These are phyloP conservation scores for Lentinus brumalis DNA, from an alignment of 768 basidiomycete species.

Conservation along the genomic window DNA sequence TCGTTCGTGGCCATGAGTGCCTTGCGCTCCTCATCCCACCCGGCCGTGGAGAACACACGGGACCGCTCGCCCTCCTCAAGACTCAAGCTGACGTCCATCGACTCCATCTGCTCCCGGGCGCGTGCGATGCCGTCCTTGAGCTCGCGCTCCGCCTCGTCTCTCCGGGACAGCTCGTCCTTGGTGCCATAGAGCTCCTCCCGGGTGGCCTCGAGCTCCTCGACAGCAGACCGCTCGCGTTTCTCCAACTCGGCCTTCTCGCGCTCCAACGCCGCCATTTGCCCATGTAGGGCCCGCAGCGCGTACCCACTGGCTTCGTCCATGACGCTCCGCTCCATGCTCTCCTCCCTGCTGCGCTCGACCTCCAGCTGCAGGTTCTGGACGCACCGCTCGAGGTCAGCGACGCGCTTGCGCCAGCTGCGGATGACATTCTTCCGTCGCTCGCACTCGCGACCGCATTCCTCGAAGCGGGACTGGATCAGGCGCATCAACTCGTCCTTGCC, in stretches of 20 bases:
- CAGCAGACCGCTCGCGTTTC: slow-evolving; percentile 32
- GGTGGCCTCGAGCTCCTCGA: slow-evolving; percentile 46
- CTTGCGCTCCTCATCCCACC: slow-evolving; percentile 55
- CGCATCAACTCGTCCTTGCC: slow-evolving; percentile 75
- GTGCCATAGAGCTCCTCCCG: slow-evolving; percentile 49
- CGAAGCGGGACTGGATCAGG: slow-evolving; percentile 55
- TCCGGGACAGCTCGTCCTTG: slow-evolving; percentile 43
- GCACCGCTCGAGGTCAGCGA: slow-evolving; percentile 68
- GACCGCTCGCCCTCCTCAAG: slow-evolving; percentile 41
- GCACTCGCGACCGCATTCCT: slow-evolving; percentile 63
- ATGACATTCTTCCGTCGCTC: slow-evolving; percentile 55
- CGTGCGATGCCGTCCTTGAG: slow-evolving; percentile 54
- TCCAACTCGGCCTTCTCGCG: slow-evolving; percentile 56
- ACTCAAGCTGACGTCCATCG: slow-evolving; percentile 38
- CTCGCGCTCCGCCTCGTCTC: slow-evolving; percentile 56
- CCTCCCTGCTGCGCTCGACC: slow-evolving; percentile 81
- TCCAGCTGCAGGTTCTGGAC: slow-evolving; percentile 79
- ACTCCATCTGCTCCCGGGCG: slow-evolving; percentile 63
- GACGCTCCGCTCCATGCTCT: slow-evolving; percentile 77
- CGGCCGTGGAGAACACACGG: slow-evolving; percentile 36
- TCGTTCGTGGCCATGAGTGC: slow-evolving; percentile 46
- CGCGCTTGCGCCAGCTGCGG: slow-evolving; percentile 74
- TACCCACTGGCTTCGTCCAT: slow-evolving; percentile 84
- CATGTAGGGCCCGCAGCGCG: slow-evolving; percentile 78
- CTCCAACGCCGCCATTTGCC: slow-evolving; percentile 76